Evolutionary conservation across 2,329 filamentous ascomycete species (phyloP).

Genomic region (Beauveria caledonica): DNA sequence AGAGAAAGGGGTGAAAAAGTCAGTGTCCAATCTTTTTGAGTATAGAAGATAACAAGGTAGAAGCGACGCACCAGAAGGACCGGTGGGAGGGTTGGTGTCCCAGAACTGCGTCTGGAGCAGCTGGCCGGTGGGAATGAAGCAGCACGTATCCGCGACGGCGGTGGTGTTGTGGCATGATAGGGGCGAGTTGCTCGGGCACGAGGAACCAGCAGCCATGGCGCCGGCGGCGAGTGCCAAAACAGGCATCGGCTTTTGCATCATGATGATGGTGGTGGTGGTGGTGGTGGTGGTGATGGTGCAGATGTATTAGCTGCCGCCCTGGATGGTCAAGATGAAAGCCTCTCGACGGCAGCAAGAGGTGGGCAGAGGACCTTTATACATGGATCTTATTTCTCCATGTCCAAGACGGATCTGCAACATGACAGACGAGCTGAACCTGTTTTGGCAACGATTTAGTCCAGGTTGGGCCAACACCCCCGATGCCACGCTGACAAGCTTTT

Average conservation of each 20-base stretch:
- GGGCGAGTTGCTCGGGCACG: conserved; percentile 28
- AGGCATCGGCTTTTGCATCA: conserved; percentile 9
- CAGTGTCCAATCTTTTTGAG: background rate
- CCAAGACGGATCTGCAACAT: no score
- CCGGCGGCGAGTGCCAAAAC: conserved; percentile 15
- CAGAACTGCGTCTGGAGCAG: conserved; percentile 71
- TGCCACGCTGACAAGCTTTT: no score
- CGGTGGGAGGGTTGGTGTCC: conserved; percentile 57
- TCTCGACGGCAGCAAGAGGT: no score
- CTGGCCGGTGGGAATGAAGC: conserved; percentile 64
- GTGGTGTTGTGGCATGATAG: conserved; percentile 59
- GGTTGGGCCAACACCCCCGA: no score
- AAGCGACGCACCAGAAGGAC: conserved; percentile 35
- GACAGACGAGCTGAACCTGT: no score
- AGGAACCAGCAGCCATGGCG: conserved; percentile 14
- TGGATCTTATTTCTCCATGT: no score
- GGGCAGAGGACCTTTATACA: no score
- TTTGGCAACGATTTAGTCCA: no score
- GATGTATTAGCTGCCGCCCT: background rate
- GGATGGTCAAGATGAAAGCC: background rate
- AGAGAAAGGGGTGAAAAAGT: background rate
- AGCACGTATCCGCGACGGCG: conserved; percentile 56
- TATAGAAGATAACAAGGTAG: background rate
- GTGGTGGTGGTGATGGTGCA: background rate
- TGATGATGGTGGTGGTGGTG: background rate